Conservation (phyloP, 2,329 filamentous ascomycete species). For the Corinectria fuckeliana region DNA sequence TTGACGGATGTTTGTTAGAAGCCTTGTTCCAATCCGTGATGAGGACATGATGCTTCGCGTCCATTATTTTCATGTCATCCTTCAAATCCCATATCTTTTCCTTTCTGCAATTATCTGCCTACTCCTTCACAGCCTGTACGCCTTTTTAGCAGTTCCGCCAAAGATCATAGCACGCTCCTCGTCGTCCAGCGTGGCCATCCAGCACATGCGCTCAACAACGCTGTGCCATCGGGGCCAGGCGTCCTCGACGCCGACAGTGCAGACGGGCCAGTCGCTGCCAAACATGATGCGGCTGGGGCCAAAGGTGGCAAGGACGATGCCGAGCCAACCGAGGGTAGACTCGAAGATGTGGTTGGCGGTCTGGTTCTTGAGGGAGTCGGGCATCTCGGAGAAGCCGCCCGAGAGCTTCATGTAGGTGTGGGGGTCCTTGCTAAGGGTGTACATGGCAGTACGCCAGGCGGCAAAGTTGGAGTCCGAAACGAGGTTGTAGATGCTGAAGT, state of each 20-base stretch:
- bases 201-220: constrained; percentile 72
- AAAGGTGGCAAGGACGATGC: constrained; percentile 75
- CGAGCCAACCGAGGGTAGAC: constrained; percentile 72
- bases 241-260: constrained; percentile 66
- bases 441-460: constrained; percentile 74
- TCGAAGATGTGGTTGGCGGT: constrained; percentile 65
- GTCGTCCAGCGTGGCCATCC: constrained; percentile 65
- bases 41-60: neutral
- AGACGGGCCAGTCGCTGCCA: constrained; percentile 93
- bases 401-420: constrained; percentile 91
- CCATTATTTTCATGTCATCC: neutral
- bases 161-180: constrained; percentile 73
- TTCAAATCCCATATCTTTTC: neutral
- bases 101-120: neutral
- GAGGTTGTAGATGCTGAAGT: constrained; percentile 68
- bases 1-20: neutral
- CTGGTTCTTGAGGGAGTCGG: constrained; percentile 57
- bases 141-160: constrained; percentile 73
- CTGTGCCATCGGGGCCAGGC: constrained; percentile 80
- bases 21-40: neutral
- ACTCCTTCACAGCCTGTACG: constrained; percentile 62
- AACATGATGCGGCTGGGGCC: constrained; percentile 81
- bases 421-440: constrained; percentile 67
- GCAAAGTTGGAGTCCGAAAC: constrained; percentile 64
- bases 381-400: constrained; percentile 82